These are phyloP conservation scores for Hibiscus tridactylites DNA, from an alignment of 345 rosid species.

Conservation along the genomic window DNA sequence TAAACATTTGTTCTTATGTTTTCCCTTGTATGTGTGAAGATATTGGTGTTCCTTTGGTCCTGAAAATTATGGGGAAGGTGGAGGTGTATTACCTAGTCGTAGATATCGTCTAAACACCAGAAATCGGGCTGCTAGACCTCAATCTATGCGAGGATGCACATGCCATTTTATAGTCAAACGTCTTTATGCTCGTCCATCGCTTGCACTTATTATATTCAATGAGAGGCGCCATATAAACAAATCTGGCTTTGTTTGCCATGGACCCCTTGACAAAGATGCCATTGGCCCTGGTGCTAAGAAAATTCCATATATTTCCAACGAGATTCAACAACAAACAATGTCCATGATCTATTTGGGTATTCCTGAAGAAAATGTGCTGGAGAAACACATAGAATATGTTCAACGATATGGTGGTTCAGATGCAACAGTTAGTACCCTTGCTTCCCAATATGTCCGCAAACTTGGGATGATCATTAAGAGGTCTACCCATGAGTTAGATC, in stretches of 20 bases:
- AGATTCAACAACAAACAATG: conserved; percentile 85
- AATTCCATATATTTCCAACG: conserved; percentile 76
- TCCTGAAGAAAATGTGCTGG: conserved; percentile 86
- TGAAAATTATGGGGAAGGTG: conserved; percentile 97
- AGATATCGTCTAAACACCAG: conserved; percentile 77
- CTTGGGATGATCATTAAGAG: conserved; percentile 87
- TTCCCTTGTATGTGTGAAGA: conserved; percentile 24
- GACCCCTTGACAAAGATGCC: conserved; percentile 93
- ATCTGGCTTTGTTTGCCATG: conserved; percentile 84
- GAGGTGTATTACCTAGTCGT: conserved; percentile 77
- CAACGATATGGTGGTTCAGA: conserved; percentile 79
- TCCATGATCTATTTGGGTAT: conserved; percentile 96
- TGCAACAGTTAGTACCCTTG: conserved; percentile 62
- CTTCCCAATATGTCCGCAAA: conserved; percentile 88
- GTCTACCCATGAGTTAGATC: conserved; percentile 82
- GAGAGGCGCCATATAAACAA: conserved; percentile 84
- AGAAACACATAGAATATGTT: conserved; percentile 92
- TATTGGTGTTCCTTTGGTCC: conserved; percentile 98
- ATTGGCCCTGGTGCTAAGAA: conserved; percentile 96
- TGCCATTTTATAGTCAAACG: conserved; percentile 87
- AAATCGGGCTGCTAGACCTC: conserved; percentile 89
- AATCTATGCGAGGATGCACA: conserved; percentile 92
- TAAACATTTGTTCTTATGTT: background rate
- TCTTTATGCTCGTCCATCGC: conserved; percentile 67
- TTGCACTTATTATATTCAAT: conserved; percentile 69